phyloP scores from a whole-genome alignment of 179 eudicot species.

The Carnegiea gigantea region DNA sequence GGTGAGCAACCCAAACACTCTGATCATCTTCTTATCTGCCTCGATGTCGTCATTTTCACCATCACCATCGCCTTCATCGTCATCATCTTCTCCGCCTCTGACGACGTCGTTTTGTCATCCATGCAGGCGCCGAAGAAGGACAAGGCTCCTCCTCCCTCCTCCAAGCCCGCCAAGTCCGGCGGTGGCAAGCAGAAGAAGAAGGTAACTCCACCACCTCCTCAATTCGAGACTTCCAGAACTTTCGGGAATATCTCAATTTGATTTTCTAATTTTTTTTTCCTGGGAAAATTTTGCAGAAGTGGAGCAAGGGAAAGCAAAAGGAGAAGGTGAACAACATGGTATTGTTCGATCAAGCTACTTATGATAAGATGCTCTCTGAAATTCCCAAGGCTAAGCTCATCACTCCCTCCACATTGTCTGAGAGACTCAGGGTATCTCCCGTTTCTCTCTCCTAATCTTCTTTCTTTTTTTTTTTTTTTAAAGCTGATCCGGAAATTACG shows the following conservation, averaged over 20 bases:
- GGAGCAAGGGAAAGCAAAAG: slow-evolving; percentile 96
- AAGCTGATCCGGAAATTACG: background rate
- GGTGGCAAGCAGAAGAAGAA: slow-evolving; percentile 45
- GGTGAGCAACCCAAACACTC: background rate
- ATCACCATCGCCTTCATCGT: too few relatives aligned
- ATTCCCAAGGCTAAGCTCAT: slow-evolving; percentile 12
- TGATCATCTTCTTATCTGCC: background rate
- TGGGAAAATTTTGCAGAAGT: slow-evolving; percentile 43
- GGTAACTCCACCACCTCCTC: background rate
- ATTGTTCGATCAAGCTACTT: too few relatives aligned
- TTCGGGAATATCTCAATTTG: background rate
- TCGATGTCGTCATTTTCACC: background rate
- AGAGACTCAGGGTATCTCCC: slow-evolving; percentile 56
- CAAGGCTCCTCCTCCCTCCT: slow-evolving; percentile 31
- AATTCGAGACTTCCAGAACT: background rate
- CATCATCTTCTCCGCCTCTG: background rate
- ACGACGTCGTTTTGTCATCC: slow-evolving; percentile 7
- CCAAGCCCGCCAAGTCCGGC: slow-evolving; percentile 29
- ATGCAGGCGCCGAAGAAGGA: slow-evolving; percentile 33
- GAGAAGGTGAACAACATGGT: slow-evolving; percentile 11
- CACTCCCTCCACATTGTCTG: slow-evolving; percentile 69
- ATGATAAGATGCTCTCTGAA: too few relatives aligned
- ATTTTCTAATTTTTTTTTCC: background rate
- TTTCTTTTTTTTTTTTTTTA: background rate
- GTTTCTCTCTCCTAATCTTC: background rate